These are phyloP conservation scores for sorghum (Sorghum bicolor) DNA, from an alignment of 176 grass and related monocot genomes.

Conservation along the genomic window Sorghum_bicolor_NCBIv3 NC_012879.2:1309501-1310000, in stretches of 20 bases:
- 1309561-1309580: neutral
- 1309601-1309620: neutral
- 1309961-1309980: conserved; percentile 21
- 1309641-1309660: neutral
- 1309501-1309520: neutral
- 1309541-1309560: neutral
- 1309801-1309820: conserved; percentile 67
- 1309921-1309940: neutral
- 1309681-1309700: neutral
- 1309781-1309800: conserved; percentile 65
- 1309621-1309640: neutral
- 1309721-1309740: neutral
- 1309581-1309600: neutral
- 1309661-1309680: neutral
- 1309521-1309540: no score
- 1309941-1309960: neutral
- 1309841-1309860: neutral
- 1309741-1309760: conserved; percentile 43
- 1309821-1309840: conserved; percentile 75
- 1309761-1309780: conserved; percentile 75
- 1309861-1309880: neutral
- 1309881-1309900: neutral
- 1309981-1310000: conserved; percentile 71
- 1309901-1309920: neutral
- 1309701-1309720: neutral